Conservation (phyloP, 1,284 basidiomycete species). For the Tremellales sp. region DNA sequence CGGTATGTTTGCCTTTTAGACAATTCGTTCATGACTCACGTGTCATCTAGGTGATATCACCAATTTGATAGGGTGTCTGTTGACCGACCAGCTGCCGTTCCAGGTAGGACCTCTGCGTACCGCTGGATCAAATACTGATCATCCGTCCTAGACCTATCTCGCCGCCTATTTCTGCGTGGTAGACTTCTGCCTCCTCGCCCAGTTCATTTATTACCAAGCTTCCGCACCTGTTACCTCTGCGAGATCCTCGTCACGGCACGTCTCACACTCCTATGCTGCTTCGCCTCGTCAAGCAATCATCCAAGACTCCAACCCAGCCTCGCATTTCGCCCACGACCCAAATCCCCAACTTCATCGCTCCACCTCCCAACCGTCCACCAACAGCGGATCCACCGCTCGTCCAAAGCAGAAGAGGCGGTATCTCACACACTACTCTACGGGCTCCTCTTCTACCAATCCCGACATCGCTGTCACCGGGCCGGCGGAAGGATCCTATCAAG, state of each 20-base stretch:
- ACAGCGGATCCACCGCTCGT: constrained; percentile 8
- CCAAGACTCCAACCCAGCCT: constrained; percentile 7
- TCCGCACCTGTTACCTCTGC: constrained; percentile 6
- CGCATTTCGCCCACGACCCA: constrained; percentile 13
- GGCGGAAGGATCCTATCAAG: constrained; percentile 26
- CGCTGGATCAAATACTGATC: background rate
- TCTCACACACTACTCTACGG: background rate
- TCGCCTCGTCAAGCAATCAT: constrained; percentile 13
- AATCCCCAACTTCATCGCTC: constrained; percentile 10
- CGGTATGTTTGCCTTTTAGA: constrained; percentile 55
- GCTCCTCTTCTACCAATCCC: constrained; percentile 1
- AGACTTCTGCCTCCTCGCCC: constrained; percentile 66
- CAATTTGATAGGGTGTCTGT: constrained; percentile 78
- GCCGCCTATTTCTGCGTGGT: constrained; percentile 81
- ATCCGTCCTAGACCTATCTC: constrained; percentile 66
- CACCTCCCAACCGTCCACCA: constrained; percentile 9
- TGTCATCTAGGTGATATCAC: constrained; percentile 69
- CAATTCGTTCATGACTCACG: constrained; percentile 1
- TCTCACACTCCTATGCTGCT: constrained; percentile 6
- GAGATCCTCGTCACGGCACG: constrained; percentile 7
- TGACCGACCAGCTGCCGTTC: constrained; percentile 90
- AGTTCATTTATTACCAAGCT: constrained; percentile 69
- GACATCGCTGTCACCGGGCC: constrained; percentile 17
- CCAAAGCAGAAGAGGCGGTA: constrained; percentile 1
- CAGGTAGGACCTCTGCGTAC: constrained; percentile 55